A percentile compares a stretch with the other conserved stretches of the same genome.
Conservation (phyloP, 225 moss, liverwort and hornwort genomes). For the Antitrichia curtipendula region DNA sequence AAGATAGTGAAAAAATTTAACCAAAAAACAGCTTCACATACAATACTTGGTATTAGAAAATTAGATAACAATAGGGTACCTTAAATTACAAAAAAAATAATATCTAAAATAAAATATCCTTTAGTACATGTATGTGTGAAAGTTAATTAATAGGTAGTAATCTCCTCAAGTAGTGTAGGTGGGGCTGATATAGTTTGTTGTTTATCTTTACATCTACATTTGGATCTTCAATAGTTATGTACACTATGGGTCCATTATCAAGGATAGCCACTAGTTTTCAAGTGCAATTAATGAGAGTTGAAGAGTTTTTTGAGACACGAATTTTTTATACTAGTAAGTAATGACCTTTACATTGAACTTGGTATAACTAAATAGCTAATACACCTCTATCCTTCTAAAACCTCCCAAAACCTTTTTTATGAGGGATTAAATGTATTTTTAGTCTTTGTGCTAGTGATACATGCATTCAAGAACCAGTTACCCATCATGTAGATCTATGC, state of each 20-base stretch:
- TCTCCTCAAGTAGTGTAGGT: rapidly evolving
- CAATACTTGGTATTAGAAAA: neutral
- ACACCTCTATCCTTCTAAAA: too few relatives aligned
- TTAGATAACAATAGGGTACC: neutral
- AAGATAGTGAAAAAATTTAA: too few relatives aligned
- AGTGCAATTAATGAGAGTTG: too few relatives aligned
- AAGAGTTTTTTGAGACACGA: neutral
- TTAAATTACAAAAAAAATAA: neutral
- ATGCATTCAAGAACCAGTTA: too few relatives aligned
- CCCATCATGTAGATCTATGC: too few relatives aligned
- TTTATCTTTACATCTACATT: neutral
- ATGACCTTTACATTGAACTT: neutral
- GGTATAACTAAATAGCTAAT: too few relatives aligned
- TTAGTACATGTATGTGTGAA: rapidly evolving
- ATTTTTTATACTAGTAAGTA: rapidly evolving
- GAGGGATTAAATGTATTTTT: too few relatives aligned
- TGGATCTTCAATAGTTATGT: neutral
- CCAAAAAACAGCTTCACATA: neutral
- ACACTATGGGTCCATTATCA: neutral
- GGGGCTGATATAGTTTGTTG: rapidly evolving
- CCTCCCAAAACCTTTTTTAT: too few relatives aligned
- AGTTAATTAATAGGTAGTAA: neutral
- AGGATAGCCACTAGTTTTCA: neutral
- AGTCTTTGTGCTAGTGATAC: too few relatives aligned
- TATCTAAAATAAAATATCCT: neutral